Conservation (phyloP, 2,329 filamentous ascomycete species). For the Xylaria multiplex region DNA sequence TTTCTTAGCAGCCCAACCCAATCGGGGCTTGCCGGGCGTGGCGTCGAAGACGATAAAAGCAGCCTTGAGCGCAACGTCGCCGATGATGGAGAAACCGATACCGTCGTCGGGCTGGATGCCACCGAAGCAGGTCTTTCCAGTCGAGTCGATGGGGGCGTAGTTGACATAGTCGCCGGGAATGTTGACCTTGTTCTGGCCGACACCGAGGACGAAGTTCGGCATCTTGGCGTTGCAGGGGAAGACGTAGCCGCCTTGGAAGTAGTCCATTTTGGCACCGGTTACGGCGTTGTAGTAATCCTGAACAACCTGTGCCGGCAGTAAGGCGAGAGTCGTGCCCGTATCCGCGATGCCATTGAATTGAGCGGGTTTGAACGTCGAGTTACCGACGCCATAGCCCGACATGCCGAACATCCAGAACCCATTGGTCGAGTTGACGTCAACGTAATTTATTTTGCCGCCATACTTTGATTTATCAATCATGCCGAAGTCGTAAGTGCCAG, state of each 20-base stretch:
- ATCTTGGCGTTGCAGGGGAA: slow-evolving; percentile 60
- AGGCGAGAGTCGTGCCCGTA: slow-evolving; percentile 67
- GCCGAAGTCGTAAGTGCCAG: slow-evolving; percentile 52
- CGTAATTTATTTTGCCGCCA: slow-evolving; percentile 49
- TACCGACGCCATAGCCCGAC: slow-evolving; percentile 42
- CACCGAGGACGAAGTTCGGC: slow-evolving; percentile 61
- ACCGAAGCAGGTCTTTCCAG: slow-evolving; percentile 65
- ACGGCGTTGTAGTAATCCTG: slow-evolving; percentile 63
- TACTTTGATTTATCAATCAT: slow-evolving; percentile 47
- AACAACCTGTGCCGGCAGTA: slow-evolving; percentile 54
- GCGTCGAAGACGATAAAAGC: slow-evolving; percentile 70
- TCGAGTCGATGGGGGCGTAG: slow-evolving; percentile 57
- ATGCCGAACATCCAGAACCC: slow-evolving; percentile 51
- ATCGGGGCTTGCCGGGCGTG: slow-evolving; percentile 48
- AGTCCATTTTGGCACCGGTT: slow-evolving; percentile 52
- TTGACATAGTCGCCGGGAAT: slow-evolving; percentile 62
- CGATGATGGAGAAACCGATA: slow-evolving; percentile 65
- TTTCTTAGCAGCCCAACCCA: slow-evolving; percentile 56
- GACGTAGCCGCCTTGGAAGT: slow-evolving; percentile 58
- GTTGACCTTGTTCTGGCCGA: slow-evolving; percentile 59
- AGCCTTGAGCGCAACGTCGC: slow-evolving; percentile 73
- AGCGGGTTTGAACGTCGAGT: slow-evolving; percentile 3
- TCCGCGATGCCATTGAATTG: slow-evolving; percentile 60
- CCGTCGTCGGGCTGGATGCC: slow-evolving; percentile 64
- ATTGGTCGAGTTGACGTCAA: slow-evolving; percentile 44